Percentiles rank a stretch among this genome's conserved stretches.
Conservation (phyloP, 2,329 filamentous ascomycete genomes). For the Coniella lustricola region DNA sequence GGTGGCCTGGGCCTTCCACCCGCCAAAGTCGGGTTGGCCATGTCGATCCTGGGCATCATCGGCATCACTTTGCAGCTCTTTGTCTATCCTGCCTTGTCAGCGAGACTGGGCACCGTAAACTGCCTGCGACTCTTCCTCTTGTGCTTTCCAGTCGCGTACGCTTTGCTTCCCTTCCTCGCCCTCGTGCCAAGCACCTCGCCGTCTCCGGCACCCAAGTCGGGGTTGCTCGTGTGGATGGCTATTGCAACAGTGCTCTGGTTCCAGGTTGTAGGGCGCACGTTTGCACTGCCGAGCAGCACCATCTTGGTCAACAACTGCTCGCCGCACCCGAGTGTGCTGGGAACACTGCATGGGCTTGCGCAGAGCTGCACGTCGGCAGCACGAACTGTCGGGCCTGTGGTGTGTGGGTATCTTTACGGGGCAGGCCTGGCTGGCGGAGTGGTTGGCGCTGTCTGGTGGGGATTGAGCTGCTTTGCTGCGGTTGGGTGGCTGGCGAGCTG, state of each 20-base stretch:
- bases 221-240: slow-evolving; percentile 54
- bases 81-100: slow-evolving; percentile 62
- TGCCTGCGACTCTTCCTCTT: slow-evolving; percentile 63
- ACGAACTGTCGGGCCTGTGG: slow-evolving; percentile 51
- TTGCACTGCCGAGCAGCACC: slow-evolving; percentile 41
- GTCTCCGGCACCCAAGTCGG: slow-evolving; percentile 41
- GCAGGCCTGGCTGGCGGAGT: slow-evolving; percentile 48
- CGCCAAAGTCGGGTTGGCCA: slow-evolving; percentile 65
- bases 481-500: slow-evolving; percentile 44
- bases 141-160: slow-evolving; percentile 64
- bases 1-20: slow-evolving; percentile 71
- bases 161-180: slow-evolving; percentile 62
- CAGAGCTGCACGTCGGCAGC: slow-evolving; percentile 54
- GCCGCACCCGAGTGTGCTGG: slow-evolving; percentile 40
- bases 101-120: slow-evolving; percentile 58
- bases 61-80: slow-evolving; percentile 69
- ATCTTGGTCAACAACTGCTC: slow-evolving; percentile 43
- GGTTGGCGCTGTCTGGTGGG: slow-evolving; percentile 55
- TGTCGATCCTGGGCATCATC: slow-evolving; percentile 67
- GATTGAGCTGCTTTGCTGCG: slow-evolving; percentile 41
- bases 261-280: slow-evolving; percentile 62
- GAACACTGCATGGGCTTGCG: slow-evolving; percentile 41
- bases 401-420: slow-evolving; percentile 56
- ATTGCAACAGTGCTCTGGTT: slow-evolving; percentile 56
- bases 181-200: slow-evolving; percentile 52